Base-by-base conservation (phyloP, 768 basidiomycete species). In the Pisolithus sp. region DNA sequence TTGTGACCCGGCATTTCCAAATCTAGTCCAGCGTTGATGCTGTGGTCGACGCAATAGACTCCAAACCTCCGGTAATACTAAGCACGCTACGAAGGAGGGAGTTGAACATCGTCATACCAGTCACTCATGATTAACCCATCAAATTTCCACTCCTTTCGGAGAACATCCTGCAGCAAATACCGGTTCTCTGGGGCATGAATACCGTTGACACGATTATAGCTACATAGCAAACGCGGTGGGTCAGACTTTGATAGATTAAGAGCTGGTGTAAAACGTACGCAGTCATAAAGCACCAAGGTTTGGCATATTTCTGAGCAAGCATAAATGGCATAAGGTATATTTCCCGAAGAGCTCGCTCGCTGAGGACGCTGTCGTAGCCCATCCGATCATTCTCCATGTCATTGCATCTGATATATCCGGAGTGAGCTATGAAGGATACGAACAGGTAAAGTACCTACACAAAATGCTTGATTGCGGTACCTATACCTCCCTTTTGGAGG, bases 331-430 rank as follows among this genome's bases (percentile, higher is more conserved):
- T 73, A 24, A 81, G 69, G 65, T 82, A 81, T 21, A 83, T 71
- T 60, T 82, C 81, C n/a, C 81, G 64, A 26, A 83, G 69, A 4
- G 78, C 76, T 28, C 78, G 71, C 57, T 75, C 73, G 51, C 71
- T 70, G 57, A 80, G 65, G 54, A 80, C 65, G 37, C 71, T 71
- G 60, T 81, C 71, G 57, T 81, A 86, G 24, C 68, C 84, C 67
- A 80, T 76, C 9, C 85, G 77, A 58, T 87, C 86, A 55, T 88
- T 77, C 63, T 91, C 88, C 66, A 89, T 89, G 70, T 92, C 89
- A 59, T 91, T 92, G 21, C 78, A 81, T 18, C 83, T 83, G 51
- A 17, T 17, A 24, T 24, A 4, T 23, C 15, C 26, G 20, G 7
- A 15, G 9, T 20, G 46, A 54, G 7, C 55, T 42, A 18, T 12